Evolutionary conservation across 768 basidiomycete species (phyloP).

Genomic region (Cystofilobasidium bisporidii): DNA sequence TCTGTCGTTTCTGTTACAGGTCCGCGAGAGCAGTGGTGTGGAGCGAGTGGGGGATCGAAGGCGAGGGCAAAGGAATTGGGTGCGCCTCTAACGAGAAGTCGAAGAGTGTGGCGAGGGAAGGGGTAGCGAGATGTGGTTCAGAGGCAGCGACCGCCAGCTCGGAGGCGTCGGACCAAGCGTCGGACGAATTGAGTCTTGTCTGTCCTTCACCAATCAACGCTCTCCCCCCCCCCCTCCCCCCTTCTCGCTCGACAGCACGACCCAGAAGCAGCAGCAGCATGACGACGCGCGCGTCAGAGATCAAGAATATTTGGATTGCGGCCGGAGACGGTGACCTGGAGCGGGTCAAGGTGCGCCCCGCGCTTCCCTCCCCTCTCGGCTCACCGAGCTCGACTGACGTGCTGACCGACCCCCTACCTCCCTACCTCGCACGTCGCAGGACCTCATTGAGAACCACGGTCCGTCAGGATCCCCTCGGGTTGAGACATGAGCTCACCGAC

Average conservation of each 20-base stretch:
- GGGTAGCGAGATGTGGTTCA: background rate
- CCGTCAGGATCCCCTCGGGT: background rate
- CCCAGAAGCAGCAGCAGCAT: too few species aligned
- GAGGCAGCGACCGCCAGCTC: background rate
- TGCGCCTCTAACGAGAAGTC: too few species aligned
- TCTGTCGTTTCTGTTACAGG: too few species aligned
- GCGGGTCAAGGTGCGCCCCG: constrained; percentile 56
- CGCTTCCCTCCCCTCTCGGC: background rate
- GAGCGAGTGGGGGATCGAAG: background rate
- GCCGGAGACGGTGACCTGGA: constrained; percentile 78
- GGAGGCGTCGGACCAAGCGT: constrained; percentile 1
- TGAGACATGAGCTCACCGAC: background rate
- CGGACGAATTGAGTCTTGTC: background rate
- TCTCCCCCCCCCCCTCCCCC: too few species aligned
- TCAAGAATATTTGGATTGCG: constrained; percentile 77
- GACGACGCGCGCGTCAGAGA: constrained; percentile 21
- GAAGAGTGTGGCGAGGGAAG: too few species aligned
- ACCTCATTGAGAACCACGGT: constrained; percentile 24
- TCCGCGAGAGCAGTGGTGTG: too few species aligned
- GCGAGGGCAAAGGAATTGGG: too few species aligned
- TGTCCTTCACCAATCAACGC: too few species aligned
- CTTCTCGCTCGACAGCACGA: too few species aligned
- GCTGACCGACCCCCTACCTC: background rate
- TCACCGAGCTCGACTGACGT: background rate
- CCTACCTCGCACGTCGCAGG: background rate